phyloP scores from a whole-genome alignment of 2,329 filamentous ascomycete species.

The Shiraia bambusicola region DNA sequence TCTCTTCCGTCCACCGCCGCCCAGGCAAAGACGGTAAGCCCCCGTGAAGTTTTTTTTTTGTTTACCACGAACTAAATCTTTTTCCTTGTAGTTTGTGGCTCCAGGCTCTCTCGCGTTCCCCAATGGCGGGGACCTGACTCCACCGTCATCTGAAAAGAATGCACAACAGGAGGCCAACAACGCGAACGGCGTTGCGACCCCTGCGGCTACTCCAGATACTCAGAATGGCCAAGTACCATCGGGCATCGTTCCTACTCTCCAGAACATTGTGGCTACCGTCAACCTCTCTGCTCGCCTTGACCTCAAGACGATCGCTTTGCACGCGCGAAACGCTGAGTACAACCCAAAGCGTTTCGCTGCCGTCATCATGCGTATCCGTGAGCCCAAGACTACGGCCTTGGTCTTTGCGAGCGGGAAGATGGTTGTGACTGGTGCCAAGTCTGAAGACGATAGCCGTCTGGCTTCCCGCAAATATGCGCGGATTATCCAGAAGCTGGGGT shows the following conservation, averaged over 20 bases:
- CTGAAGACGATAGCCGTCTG: constrained; percentile 95
- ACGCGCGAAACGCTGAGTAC: constrained; percentile 97
- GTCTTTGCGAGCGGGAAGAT: constrained; percentile 99
- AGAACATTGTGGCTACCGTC: constrained; percentile 96
- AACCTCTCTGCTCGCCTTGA: constrained; percentile 99
- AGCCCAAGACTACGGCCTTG: constrained; percentile 95
- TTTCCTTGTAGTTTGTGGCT: constrained; percentile 64
- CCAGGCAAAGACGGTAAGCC: constrained; percentile 75
- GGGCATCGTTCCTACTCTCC: constrained; percentile 61
- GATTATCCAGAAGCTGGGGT: constrained; percentile 99
- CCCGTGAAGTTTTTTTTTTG: constrained; percentile 22
- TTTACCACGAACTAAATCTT: constrained; percentile 25
- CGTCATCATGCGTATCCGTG: constrained; percentile 99
- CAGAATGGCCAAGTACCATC: constrained; percentile 64
- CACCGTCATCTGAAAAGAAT: constrained; percentile 72
- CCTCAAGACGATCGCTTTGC: constrained; percentile 96
- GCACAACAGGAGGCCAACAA: constrained; percentile 53
- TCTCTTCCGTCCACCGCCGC: constrained; percentile 88
- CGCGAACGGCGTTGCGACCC: constrained; percentile 76
- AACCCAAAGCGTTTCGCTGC: constrained; percentile 99
- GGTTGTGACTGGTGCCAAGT: constrained; percentile 98
- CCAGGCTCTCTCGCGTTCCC: constrained; percentile 92
- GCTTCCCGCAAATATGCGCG: constrained; percentile 96
- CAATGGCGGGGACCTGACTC: constrained; percentile 76
- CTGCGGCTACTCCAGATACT: constrained; percentile 81